phyloP scores from a whole-genome alignment of 2,329 filamentous ascomycete species.

The Ophiosphaerella herpotricha region DNA sequence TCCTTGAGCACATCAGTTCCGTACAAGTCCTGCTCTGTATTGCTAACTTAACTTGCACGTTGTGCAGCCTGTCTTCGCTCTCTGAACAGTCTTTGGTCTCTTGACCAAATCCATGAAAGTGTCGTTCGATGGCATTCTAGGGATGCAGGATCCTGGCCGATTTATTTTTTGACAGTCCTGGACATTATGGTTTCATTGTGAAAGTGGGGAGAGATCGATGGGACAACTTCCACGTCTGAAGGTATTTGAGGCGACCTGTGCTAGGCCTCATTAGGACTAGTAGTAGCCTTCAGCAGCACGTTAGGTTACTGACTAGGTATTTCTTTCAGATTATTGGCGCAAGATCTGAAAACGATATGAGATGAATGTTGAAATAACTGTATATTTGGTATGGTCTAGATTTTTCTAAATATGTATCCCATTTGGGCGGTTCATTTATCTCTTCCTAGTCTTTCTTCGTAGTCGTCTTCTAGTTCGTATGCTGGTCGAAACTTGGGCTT shows the following conservation, averaged over 20 bases:
- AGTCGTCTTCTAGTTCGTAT: conserved; percentile 48
- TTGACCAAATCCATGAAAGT: background rate
- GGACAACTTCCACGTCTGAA: too few species aligned
- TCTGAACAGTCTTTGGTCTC: conserved; percentile 1
- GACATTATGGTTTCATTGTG: too few species aligned
- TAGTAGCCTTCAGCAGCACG: too few species aligned
- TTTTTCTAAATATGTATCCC: conserved; percentile 1
- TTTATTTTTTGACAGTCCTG: too few species aligned
- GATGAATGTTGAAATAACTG: background rate
- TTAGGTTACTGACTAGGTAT: too few species aligned
- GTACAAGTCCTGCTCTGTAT: conserved; percentile 4
- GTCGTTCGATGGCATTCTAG: background rate
- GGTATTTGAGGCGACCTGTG: too few species aligned
- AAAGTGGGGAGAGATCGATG: too few species aligned
- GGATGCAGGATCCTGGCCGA: background rate
- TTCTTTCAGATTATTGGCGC: too few species aligned
- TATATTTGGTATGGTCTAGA: conserved; percentile 1
- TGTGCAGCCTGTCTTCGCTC: conserved; percentile 26
- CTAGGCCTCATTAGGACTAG: too few species aligned
- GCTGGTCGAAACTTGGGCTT: conserved; percentile 44
- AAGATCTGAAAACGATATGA: too few species aligned
- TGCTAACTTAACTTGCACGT: conserved; percentile 25
- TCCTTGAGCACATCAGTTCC: conserved; percentile 6
- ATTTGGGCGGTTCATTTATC: conserved; percentile 29
- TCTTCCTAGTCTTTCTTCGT: conserved; percentile 47